Evolutionary conservation across 2,329 filamentous ascomycete species (phyloP).

Genomic region (Zymoseptoria pseudotritici): DNA sequence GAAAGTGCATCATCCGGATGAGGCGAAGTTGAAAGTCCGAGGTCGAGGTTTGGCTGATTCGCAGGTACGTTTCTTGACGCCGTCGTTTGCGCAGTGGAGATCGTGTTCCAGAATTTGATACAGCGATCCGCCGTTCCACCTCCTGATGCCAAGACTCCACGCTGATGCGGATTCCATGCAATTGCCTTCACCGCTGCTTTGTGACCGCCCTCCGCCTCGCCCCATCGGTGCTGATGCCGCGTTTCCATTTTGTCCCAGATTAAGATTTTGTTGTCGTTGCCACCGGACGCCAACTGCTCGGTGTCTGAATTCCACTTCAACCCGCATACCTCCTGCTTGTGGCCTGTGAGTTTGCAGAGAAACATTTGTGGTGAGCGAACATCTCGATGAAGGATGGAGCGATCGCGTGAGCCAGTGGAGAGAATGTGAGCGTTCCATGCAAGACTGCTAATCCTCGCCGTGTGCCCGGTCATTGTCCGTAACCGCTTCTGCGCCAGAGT

Average conservation of each 20-base stretch:
- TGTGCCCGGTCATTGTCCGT: slow-evolving; percentile 95
- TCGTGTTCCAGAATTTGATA: slow-evolving; percentile 97
- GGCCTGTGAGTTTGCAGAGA: slow-evolving; percentile 76
- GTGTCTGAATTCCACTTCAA: slow-evolving; percentile 96
- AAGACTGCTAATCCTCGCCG: slow-evolving; percentile 81
- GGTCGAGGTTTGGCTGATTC: slow-evolving; percentile 19
- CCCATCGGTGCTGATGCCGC: slow-evolving; percentile 86
- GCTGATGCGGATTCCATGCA: slow-evolving; percentile 94
- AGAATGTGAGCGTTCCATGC: slow-evolving; percentile 98
- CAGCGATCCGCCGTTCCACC: slow-evolving; percentile 91
- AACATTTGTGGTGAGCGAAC: slow-evolving; percentile 89
- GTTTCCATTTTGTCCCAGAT: slow-evolving; percentile 97
- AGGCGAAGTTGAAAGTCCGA: slow-evolving; percentile 22
- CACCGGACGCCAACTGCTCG: slow-evolving; percentile 86
- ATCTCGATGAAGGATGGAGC: slow-evolving; percentile 89
- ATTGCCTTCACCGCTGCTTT: slow-evolving; percentile 96
- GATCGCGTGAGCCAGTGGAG: slow-evolving; percentile 88
- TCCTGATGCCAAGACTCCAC: slow-evolving; percentile 86
- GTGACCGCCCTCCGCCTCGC: slow-evolving; percentile 90
- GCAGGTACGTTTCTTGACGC: slow-evolving; percentile 19
- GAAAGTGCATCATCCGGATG: slow-evolving; percentile 23
- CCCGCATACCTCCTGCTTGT: slow-evolving; percentile 97
- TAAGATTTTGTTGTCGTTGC: slow-evolving; percentile 98
- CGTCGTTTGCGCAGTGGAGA: slow-evolving; percentile 34
- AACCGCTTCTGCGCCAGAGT: slow-evolving; percentile 77